Evolutionary conservation across 1,284 basidiomycete species (phyloP), one percentile per base, ranked within the genome.

Genomic region (Sporisorium iseilematis-ciliati): DNA sequence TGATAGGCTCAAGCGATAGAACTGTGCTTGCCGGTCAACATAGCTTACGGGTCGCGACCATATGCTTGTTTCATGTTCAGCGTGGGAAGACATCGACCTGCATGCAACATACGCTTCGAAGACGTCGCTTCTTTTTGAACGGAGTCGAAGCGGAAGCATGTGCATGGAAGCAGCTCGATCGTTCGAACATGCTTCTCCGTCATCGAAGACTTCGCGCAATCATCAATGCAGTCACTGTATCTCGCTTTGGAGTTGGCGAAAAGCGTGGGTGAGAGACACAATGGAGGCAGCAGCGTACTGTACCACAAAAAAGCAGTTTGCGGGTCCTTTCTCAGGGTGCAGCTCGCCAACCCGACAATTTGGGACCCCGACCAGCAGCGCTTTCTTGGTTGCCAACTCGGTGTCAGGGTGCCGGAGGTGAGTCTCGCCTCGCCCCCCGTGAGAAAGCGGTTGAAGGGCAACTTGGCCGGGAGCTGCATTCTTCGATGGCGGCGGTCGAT

Each of bases 381-480:
- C 16, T 6, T 7, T 11, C 2, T 42, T 10, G 41, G 18, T 42
- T 42, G 41, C 16, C 18, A 42, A 42, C 4, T 38, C 11, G 35
- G 35, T 16, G 11, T 38, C 35, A 42, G 20, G n/a, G 41, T 21
- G 41, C 41, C 41, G 41, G 20, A 21, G n/a, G n/a, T n/a, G n/a
- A n/a, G 41, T 42, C 40, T 46, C 23, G 43, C 11, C 43, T 4
- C 25, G 16, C 23, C 31, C 40, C 31, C 38, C 25, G 18, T 31
- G 29, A 41, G 40, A 12, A 18, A 20, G 33, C 41, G 20, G 20
- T 7, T 16, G 12, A 38, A 8, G 10, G n/a, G 54, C 29, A 38
- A 16, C 42, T 40, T 53, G 29, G 8, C 40, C 40, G n/a, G 40
- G 40, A n/a, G 59, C 59, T 69, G 67, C 61, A 69, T 16, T 14